These are phyloP conservation scores for Fusarium poae DNA, from an alignment of 2,329 filamentous ascomycete genomes.

Conservation along the genomic window DNA sequence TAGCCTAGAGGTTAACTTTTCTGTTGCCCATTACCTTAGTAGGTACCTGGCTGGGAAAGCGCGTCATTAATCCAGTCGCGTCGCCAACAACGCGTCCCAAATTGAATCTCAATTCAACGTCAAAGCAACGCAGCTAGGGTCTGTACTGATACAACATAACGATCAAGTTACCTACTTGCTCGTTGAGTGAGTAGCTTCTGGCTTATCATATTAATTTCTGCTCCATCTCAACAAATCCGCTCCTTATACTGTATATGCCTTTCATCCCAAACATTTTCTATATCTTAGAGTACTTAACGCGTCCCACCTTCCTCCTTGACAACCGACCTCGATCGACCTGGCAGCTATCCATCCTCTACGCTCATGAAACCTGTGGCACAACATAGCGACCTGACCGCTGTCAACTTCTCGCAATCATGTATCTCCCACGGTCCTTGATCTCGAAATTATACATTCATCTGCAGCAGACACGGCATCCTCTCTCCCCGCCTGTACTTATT, in stretches of 20 bases:
- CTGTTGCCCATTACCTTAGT: too few relatives aligned
- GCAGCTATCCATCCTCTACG: conserved; percentile 25
- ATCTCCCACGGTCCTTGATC: conserved; percentile 90
- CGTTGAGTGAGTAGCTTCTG: background rate
- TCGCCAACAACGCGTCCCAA: conserved; percentile 50
- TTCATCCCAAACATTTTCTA: background rate
- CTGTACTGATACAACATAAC: conserved; percentile 18
- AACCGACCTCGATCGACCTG: conserved; percentile 1
- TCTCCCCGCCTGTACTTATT: conserved; percentile 89
- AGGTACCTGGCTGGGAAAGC: conserved; percentile 20
- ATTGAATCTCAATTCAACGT: conserved; percentile 43
- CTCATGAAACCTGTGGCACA: conserved; percentile 46
- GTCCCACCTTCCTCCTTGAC: conserved; percentile 30
- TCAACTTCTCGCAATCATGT: conserved; percentile 71
- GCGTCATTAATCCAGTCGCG: conserved; percentile 48
- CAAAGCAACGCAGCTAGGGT: conserved; percentile 16
- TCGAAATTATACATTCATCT: conserved; percentile 93
- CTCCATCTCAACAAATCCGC: background rate
- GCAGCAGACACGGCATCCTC: conserved; percentile 85
- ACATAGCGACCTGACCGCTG: conserved; percentile 36
- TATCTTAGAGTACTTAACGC: conserved; percentile 38
- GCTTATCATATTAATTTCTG: conserved; percentile 5
- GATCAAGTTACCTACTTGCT: conserved; percentile 10
- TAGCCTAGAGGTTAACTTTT: too few relatives aligned
- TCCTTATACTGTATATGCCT: conserved; percentile 1